These are phyloP conservation scores for Candida glaebosa DNA, from an alignment of 805 yeast species.

Conservation along the genomic window DNA sequence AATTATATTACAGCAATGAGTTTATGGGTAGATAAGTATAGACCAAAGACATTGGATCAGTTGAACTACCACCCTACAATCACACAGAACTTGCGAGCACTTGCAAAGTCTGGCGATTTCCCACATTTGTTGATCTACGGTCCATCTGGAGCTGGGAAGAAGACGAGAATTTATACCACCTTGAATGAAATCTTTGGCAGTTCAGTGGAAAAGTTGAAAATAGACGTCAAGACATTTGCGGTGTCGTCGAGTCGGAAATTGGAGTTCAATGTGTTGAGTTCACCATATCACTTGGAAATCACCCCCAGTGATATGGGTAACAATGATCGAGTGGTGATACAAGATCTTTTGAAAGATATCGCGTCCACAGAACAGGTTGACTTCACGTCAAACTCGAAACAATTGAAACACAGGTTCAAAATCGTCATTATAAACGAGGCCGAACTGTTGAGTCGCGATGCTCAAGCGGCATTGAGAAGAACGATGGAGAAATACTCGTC, in stretches of 20 bases:
- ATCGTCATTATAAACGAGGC: constrained; percentile 90
- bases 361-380: constrained; percentile 97
- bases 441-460: constrained; percentile 83
- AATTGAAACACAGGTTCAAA: constrained; percentile 55
- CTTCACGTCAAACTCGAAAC: constrained; percentile 47
- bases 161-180: constrained; percentile 83
- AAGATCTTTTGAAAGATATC: constrained; percentile 87
- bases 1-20: constrained; percentile 51
- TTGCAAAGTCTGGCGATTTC: constrained; percentile 71
- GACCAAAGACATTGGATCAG: constrained; percentile 66
- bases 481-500: constrained; percentile 94
- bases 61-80: constrained; percentile 67
- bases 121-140: constrained; percentile 94
- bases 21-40: constrained; percentile 93
- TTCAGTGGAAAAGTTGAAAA: constrained; percentile 73
- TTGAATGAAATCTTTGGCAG: constrained; percentile 78
- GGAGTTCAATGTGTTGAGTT: constrained; percentile 90
- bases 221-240: constrained; percentile 82
- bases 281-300: constrained; percentile 87
- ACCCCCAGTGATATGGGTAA: constrained; percentile 97
- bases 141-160: constrained; percentile 96
- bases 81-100: constrained; percentile 58
- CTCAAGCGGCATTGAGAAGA: constrained; percentile 92
- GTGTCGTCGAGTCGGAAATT: constrained; percentile 73
- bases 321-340: constrained; percentile 92